phyloP scores from a whole-genome alignment of 2,329 filamentous ascomycete genomes.

The Exserohilum turcica region DNA sequence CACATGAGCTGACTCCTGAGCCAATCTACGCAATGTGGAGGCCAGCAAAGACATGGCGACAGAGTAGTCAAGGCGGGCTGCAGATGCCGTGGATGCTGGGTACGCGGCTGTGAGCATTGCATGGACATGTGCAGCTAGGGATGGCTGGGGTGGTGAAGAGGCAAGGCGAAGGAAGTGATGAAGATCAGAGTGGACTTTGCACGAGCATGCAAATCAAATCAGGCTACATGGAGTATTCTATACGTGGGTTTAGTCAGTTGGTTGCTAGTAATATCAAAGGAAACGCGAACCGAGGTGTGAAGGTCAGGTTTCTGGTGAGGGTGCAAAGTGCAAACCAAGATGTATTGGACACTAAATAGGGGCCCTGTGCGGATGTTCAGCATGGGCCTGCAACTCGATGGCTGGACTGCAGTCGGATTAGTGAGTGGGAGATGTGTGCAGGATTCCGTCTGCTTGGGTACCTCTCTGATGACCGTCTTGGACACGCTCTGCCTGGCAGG shows the following conservation, averaged over 20 bases:
- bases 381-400: background rate
- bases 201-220: background rate
- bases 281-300: background rate
- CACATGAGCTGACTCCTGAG: slow-evolving; percentile 41
- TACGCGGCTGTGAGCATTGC: background rate
- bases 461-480: background rate
- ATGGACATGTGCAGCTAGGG: background rate
- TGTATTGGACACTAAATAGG: background rate
- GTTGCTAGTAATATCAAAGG: background rate
- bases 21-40: slow-evolving; percentile 44
- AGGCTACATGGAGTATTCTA: background rate
- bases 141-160: background rate
- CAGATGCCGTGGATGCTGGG: slow-evolving; percentile 31
- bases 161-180: background rate
- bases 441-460: background rate
- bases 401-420: background rate
- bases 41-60: slow-evolving; percentile 29
- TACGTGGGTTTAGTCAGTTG: background rate
- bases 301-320: background rate
- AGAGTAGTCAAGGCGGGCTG: slow-evolving; percentile 15
- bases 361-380: background rate
- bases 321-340: background rate
- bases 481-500: background rate
- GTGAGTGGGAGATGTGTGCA: background rate
- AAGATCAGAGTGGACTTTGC: background rate